These are phyloP conservation scores for Saccharomycopsis sp. DNA, from an alignment of 805 yeast genomes.

Conservation along the genomic window DNA sequence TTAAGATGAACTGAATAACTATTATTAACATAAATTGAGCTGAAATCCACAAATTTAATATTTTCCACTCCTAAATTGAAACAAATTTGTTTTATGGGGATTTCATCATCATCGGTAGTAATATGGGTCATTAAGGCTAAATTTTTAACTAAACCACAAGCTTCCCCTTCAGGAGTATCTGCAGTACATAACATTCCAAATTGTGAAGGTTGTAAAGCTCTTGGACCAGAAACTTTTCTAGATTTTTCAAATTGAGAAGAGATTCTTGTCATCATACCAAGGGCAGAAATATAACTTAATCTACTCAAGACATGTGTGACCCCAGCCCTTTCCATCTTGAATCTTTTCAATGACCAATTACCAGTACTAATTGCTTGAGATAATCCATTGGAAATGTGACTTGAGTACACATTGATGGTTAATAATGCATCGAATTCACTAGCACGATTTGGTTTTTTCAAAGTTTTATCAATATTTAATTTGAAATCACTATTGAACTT, in stretches of 20 bases:
- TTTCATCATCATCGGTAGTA: slow-evolving; percentile 96
- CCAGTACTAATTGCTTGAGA: slow-evolving; percentile 98
- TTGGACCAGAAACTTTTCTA: slow-evolving; percentile 95
- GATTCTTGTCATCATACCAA: slow-evolving; percentile 99
- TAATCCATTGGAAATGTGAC: slow-evolving; percentile 87
- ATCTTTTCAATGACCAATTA: slow-evolving; percentile 96
- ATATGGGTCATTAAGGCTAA: slow-evolving; percentile 97
- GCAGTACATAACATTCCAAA: slow-evolving; percentile 98
- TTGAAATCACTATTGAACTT: slow-evolving; percentile 93
- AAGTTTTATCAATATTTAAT: slow-evolving; percentile 84
- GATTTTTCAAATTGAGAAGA: slow-evolving; percentile 98
- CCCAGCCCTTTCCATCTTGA: slow-evolving; percentile 99
- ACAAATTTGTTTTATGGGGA: slow-evolving; percentile 70
- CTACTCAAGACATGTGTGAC: slow-evolving; percentile 94
- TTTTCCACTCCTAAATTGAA: slow-evolving; percentile 84
- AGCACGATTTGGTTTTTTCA: slow-evolving; percentile 89
- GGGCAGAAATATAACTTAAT: slow-evolving; percentile 83
- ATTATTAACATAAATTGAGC: slow-evolving; percentile 65
- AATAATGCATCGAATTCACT: slow-evolving; percentile 90
- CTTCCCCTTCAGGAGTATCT: slow-evolving; percentile 99
- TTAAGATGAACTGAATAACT: slow-evolving; percentile 81
- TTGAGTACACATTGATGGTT: slow-evolving; percentile 83
- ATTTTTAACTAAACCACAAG: slow-evolving; percentile 96
- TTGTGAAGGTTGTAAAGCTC: slow-evolving; percentile 98
- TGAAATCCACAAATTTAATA: slow-evolving; percentile 69